These are phyloP conservation scores for Phytophthora sansomeana DNA, from an alignment of 352 stramenopile genomes.

Conservation along the genomic window DNA sequence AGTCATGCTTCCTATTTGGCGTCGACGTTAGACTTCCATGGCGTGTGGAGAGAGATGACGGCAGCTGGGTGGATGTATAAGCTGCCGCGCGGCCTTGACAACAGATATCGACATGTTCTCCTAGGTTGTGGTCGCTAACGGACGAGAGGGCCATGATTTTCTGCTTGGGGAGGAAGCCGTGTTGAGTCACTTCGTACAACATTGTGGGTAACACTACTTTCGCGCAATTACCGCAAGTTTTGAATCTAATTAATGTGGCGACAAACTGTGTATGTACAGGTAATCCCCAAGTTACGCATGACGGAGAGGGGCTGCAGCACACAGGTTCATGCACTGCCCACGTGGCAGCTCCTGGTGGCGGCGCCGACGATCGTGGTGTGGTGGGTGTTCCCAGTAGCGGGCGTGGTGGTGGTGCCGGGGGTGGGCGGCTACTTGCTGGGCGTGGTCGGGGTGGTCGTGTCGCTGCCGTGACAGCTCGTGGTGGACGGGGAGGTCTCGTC, in stretches of 20 bases:
- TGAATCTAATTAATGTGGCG: neutral
- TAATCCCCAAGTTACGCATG: neutral
- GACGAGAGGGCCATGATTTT: slow-evolving; percentile 11
- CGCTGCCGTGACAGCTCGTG: neutral
- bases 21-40: no score
- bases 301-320: neutral
- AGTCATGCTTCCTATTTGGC: no score
- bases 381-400: neutral
- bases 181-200: neutral
- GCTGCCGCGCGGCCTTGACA: neutral
- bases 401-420: no score
- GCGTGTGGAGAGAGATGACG: no score
- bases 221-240: neutral
- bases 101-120: slow-evolving; percentile 8
- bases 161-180: slow-evolving; percentile 11
- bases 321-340: neutral
- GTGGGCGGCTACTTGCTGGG: neutral
- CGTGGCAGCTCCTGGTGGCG: neutral
- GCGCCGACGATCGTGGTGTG: neutral
- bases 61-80: no score
- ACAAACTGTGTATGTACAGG: neutral
- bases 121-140: slow-evolving; percentile 1
- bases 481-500: no score
- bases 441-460: neutral
- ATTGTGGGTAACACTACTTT: neutral